phyloP scores from a whole-genome alignment of 768 basidiomycete species.

The Tulasnella sp. region DNA sequence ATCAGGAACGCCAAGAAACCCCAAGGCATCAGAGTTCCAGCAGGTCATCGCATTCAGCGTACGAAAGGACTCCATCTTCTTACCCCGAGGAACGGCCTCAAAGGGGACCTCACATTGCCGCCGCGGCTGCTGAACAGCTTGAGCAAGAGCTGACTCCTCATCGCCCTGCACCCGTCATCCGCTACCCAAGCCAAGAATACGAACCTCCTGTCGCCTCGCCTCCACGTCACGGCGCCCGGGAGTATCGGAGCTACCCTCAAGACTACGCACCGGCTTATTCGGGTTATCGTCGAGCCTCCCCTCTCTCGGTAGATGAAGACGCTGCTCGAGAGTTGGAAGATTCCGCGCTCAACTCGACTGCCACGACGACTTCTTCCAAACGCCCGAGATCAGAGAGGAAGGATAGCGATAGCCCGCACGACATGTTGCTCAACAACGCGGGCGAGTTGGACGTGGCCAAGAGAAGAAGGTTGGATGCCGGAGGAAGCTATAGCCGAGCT shows the following conservation, averaged over 20 bases:
- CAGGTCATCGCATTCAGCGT: background rate
- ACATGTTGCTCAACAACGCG: background rate
- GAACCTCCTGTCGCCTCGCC: background rate
- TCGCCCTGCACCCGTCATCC: background rate
- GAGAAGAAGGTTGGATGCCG: background rate
- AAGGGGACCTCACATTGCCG: background rate
- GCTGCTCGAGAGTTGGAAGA: background rate
- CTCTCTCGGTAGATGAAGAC: background rate
- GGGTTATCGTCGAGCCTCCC: background rate
- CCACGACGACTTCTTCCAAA: background rate
- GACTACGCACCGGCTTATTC: background rate
- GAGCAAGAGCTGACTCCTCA: background rate
- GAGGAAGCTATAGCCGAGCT: background rate
- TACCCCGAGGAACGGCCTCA: background rate
- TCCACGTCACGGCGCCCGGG: background rate
- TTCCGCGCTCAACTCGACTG: background rate
- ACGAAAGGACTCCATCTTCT: background rate
- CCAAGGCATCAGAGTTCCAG: background rate
- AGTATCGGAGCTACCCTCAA: background rate
- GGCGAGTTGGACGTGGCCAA: background rate
- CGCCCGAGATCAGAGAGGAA: background rate
- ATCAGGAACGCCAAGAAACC: background rate
- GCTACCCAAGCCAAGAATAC: conserved; percentile 5
- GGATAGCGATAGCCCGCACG: background rate
- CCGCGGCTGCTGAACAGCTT: background rate